A percentile compares a stretch with the other conserved stretches of the same genome.
phyloP scores from a whole-genome alignment of 176 grass and related monocot species.

The Puccinellia tenuiflora region DNA sequence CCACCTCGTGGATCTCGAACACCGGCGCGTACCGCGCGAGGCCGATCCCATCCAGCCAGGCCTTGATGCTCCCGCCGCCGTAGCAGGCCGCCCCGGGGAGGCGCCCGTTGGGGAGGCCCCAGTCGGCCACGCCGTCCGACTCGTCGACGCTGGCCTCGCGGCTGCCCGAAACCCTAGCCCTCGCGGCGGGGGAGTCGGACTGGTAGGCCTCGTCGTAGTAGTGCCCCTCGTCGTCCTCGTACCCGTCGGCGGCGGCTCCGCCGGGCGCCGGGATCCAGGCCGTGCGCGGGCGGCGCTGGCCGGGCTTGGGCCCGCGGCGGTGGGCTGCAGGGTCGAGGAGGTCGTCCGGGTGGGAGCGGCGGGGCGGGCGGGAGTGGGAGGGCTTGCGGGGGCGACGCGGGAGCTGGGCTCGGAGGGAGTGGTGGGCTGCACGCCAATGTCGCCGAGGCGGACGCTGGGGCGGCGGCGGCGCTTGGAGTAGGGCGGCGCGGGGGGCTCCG shows the following conservation, averaged over 20 bases:
- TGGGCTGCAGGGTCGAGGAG: slow-evolving; percentile 13
- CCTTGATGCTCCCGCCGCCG: slow-evolving; percentile 33
- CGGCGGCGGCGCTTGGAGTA: slow-evolving; percentile 84
- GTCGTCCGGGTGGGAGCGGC: slow-evolving; percentile 41
- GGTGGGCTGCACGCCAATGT: slow-evolving; percentile 54
- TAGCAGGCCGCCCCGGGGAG: slow-evolving; percentile 25
- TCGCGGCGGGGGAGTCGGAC: slow-evolving; percentile 39
- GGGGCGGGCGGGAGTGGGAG: slow-evolving; percentile 31
- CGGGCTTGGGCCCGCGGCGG: slow-evolving; percentile 27
- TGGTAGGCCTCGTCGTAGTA: slow-evolving; percentile 49
- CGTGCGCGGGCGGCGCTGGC: slow-evolving; percentile 26
- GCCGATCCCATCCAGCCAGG: slow-evolving; percentile 65
- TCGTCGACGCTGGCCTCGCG: slow-evolving; percentile 55
- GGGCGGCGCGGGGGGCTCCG: background rate
- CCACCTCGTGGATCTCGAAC: slow-evolving; percentile 93
- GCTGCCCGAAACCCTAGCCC: slow-evolving; percentile 72
- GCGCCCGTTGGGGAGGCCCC: slow-evolving; percentile 55
- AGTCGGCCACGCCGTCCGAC: slow-evolving; percentile 46
- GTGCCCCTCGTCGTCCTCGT: slow-evolving; percentile 42
- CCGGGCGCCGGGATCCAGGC: slow-evolving; percentile 18
- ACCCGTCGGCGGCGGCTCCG: slow-evolving; percentile 12
- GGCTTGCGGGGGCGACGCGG: slow-evolving; percentile 42
- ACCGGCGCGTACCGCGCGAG: slow-evolving; percentile 60
- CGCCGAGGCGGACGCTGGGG: slow-evolving; percentile 88
- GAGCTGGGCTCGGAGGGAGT: slow-evolving; percentile 40